Base-by-base conservation (phyloP, 2,329 filamentous ascomycete genomes). In the Escovopsis sp. region DNA sequence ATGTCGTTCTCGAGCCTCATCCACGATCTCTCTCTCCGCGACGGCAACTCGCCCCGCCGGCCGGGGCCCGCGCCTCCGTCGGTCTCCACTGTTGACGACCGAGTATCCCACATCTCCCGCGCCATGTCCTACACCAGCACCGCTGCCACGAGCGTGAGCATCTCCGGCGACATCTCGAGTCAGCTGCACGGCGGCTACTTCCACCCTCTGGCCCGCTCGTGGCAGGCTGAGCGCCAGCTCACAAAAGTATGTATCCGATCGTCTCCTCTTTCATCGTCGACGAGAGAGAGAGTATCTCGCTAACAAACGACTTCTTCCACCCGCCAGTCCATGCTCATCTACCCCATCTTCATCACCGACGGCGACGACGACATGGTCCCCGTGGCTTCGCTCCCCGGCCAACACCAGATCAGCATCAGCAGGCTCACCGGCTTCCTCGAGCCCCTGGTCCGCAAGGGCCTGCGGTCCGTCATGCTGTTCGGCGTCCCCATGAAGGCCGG, bases 291-390 rank as follows among this genome's bases (percentile, higher is more conserved):
- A 20, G 15, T 36, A 20, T 6, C 34, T 25, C 33, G 36, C 43
- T 45, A 37, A 47, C 43, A 20, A 10, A n/a, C n/a, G 25, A 41
- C 27, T 39, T 25, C 31, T 9, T 35, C 15, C 15, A 15, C 46
- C 20, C 6, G 20, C 9, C 54, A 94, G 86, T 91, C 88, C 32
- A 96, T 96, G 91, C 81, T 98, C 55, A 95, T 98, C 56, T 96
- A 93, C 65, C 91, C 91, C 11, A 74, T 98, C 50, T 98, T 98
- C 68, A 77, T 98, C 50, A 94, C 91, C 54, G 91, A 98, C 63
- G 77, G 84, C 56, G 84, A 89, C 31, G 85, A 96, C 55, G 89
- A 96, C 66, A 84, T 95, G 66, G 83, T 81, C 12, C 71, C 83
- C 13, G 93, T 98, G 43, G 81, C 88, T 39, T 94, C 88, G 15